Evolutionary conservation across 202 grass and related monocot genomes (phyloP), one percentile per base, ranked within the genome.

Genomic region (Bolboschoenoplectus hybrid): DNA sequence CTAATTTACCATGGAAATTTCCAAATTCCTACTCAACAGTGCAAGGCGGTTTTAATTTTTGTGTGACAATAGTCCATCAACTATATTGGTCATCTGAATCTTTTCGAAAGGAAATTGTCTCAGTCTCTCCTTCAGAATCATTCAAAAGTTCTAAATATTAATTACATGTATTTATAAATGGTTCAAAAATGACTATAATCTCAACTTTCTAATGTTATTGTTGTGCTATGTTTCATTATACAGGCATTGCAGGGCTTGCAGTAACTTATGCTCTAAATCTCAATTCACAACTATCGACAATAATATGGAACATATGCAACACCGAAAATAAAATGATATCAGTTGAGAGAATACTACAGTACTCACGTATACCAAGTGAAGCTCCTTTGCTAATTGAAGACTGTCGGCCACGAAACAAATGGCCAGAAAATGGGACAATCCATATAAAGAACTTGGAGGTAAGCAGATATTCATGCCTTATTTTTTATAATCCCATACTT

Each of bases 311-410:
- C 85, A 91, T 92, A 77, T 98, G 97, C 90, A 92, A 94, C 67
- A 78, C 91, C 80, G 93, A 98, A 84, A 94, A 98, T 87, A 98
- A 94, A 94, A 98, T 98, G 90, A 96, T 98, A 82, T 98, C 97
- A 13, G 91, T 98, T 60, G 97, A 98, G 88, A 95, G 97, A 90
- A 96, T 98, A 91, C 69, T 96, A 88, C 97, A 99, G 67, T 99
- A 99, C 90, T 90, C 89, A 40, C 91, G 90, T 67, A 94, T 98
- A 67, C 89, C 86, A 50, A 92, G 89, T 32, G 97, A 98, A 85
- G 89, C 97, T 90, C 93, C 93, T 91, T 87, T 98, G 80, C 3
- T 92, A 82, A 89, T 98, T 57, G 93, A 94, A 61, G 52, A 86
- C 67, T 76, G 64, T 58, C 68, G 63, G 2, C 91, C 87, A 63